Evolutionary conservation across 345 rosid species (phyloP).

Genomic region (Xanthoceras sorbifolium): DNA sequence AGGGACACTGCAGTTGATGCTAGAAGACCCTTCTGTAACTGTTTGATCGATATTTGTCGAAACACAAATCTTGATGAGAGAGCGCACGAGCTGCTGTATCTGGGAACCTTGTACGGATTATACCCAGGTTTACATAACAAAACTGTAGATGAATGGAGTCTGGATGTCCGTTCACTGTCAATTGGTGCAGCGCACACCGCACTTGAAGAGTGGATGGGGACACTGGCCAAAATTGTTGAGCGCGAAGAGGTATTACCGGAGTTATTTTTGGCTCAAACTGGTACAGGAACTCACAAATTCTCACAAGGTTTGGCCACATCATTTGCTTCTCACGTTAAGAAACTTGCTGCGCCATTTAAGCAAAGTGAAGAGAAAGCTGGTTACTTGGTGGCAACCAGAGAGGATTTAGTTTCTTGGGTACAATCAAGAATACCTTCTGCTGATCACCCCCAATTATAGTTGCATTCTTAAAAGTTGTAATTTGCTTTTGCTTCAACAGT

Average conservation of each 20-base stretch:
- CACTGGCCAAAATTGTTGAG: conserved; percentile 54
- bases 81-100: conserved; percentile 85
- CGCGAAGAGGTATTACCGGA: conserved; percentile 72
- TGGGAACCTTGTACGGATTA: conserved; percentile 74
- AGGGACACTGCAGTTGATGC: conserved; percentile 60
- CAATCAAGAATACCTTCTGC: conserved; percentile 53
- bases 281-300: conserved; percentile 80
- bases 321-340: conserved; percentile 65
- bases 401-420: conserved; percentile 72
- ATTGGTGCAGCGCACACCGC: conserved; percentile 90
- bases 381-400: conserved; percentile 73
- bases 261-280: conserved; percentile 75
- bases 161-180: conserved; percentile 83
- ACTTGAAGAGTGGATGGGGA: conserved; percentile 86
- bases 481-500: conserved; percentile 17
- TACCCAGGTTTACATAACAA: conserved; percentile 80
- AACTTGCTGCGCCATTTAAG: conserved; percentile 72
- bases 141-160: conserved; percentile 70
- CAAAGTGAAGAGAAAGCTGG: conserved; percentile 65
- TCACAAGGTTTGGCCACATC: conserved; percentile 76
- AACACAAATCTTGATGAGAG: conserved; percentile 51
- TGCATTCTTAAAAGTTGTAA: not conserved
- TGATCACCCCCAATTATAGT: not conserved
- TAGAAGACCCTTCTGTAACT: conserved; percentile 86
- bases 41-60: conserved; percentile 83